Evolutionary conservation across 805 yeast genomes (phyloP), one percentile per base, ranked within the genome.

Genomic region (Millerozyma acaciae): DNA sequence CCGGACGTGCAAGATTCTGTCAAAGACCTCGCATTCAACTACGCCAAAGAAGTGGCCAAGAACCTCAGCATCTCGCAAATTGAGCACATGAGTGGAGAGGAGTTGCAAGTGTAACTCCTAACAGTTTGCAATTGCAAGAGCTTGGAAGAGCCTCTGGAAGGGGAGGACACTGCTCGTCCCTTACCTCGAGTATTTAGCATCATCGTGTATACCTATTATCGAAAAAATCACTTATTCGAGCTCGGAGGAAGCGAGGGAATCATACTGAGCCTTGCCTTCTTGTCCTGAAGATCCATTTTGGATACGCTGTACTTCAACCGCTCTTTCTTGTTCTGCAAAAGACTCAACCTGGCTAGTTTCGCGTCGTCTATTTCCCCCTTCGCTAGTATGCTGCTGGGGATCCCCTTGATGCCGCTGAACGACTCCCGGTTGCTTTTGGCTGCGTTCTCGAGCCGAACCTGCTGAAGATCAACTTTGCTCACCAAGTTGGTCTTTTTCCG

Each of bases 261-360:
- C 38, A 30, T 30, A 27, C 44, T 39, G 25, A 44, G 35, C 26
- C 50, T 32, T 6, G 50, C 45, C 20, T 38, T 36, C 31, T 50
- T 44, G 15, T 47, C 47, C 25, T 50, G 50, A 8, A 50, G 31
- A 20, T 44, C 43, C 26, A 43, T 33, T 32, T 47, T 36, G 4
- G 66, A 51, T 35, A 68, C 45, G 27, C 58, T 55, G 43, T 65
- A 60, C 53, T 60, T 60, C 48, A 72, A 53, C 32, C 77, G 49
- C 36, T 68, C 67, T 47, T 60, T 68, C 53, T 70, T 67, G 39
- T 65, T 55, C 39, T 57, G 56, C 38, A 73, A 43, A 28, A 62
- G 51, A 39, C 59, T 56, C 42, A 73, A 51, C 26, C 62, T 50
- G 6, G 63, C 62, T 12, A 68, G 27, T 26, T 70, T 67, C 29